Evolutionary conservation across 768 basidiomycete species (phyloP).

Genomic region (Rhodosporidiobolus sp.): DNA sequence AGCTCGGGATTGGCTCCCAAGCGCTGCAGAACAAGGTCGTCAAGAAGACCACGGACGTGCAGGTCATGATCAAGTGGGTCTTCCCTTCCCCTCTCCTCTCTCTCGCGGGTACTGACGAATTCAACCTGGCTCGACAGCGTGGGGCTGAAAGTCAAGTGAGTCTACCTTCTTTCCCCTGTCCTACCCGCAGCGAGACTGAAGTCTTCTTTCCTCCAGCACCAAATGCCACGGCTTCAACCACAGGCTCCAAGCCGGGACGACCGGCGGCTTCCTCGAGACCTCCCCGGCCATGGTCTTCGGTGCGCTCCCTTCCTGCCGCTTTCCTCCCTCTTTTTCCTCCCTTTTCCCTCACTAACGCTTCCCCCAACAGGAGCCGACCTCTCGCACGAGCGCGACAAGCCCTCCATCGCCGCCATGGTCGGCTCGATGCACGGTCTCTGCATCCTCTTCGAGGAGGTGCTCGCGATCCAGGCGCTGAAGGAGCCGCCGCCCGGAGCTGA

Average conservation of each 20-base stretch:
- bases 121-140: too few species aligned
- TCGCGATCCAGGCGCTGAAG: conserved; percentile 2
- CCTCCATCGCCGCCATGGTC: conserved; percentile 21
- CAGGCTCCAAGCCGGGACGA: not conserved
- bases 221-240: conserved; percentile 8
- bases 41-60: not conserved
- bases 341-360: too few species aligned
- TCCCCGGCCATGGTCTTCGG: conserved; percentile 13
- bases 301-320: not conserved
- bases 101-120: too few species aligned
- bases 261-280: not conserved
- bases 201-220: not conserved
- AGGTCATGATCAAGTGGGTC: conserved; percentile 12
- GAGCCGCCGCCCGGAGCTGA: conserved; percentile 1
- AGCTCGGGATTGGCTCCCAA: not conserved
- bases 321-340: too few species aligned
- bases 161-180: not conserved
- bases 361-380: conserved; percentile 26
- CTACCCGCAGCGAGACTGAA: not conserved
- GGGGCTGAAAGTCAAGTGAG: too few species aligned
- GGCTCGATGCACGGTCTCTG: not conserved
- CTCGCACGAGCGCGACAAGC: conserved; percentile 17
- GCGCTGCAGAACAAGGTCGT: not conserved
- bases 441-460: conserved; percentile 8
- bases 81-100: too few species aligned